These are phyloP conservation scores for Davidsoniella australis DNA, from an alignment of 2,329 filamentous ascomycete genomes.

Conservation along the genomic window DNA sequence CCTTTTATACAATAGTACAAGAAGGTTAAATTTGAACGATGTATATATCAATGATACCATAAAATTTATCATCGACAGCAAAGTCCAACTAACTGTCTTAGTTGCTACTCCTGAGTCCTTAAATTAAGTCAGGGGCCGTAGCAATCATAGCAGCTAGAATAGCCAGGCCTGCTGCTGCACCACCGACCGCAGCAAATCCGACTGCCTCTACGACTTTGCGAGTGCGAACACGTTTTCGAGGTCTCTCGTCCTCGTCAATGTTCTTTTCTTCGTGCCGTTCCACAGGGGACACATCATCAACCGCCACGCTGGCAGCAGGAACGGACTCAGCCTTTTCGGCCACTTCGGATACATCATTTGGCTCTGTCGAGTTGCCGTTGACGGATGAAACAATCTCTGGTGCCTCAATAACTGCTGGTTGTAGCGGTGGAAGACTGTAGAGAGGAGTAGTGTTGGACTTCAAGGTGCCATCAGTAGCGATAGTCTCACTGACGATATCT, in stretches of 20 bases:
- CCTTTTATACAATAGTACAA: background rate
- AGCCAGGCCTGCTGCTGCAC: slow-evolving; percentile 20
- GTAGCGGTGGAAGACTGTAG: too few relatives aligned
- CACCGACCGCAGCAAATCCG: slow-evolving; percentile 23
- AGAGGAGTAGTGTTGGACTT: background rate
- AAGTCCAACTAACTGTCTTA: background rate
- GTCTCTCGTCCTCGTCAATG: background rate
- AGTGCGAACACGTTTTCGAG: slow-evolving; percentile 18
- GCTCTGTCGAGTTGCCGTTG: background rate
- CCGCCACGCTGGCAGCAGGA: background rate
- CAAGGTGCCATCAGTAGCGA: background rate
- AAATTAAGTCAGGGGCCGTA: slow-evolving; percentile 22
- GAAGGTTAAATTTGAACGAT: background rate
- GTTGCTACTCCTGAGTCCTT: background rate
- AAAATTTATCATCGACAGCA: background rate
- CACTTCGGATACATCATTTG: background rate
- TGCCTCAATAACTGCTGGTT: background rate
- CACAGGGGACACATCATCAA: background rate
- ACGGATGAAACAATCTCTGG: background rate
- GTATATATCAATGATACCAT: background rate
- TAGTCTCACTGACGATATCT: background rate
- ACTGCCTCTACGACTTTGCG: slow-evolving; percentile 18
- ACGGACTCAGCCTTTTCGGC: background rate
- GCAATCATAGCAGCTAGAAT: slow-evolving; percentile 23
- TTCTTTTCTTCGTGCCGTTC: background rate